Conservation (phyloP, 1,139 yeast species). For the Dujonia santamariae region DNA sequence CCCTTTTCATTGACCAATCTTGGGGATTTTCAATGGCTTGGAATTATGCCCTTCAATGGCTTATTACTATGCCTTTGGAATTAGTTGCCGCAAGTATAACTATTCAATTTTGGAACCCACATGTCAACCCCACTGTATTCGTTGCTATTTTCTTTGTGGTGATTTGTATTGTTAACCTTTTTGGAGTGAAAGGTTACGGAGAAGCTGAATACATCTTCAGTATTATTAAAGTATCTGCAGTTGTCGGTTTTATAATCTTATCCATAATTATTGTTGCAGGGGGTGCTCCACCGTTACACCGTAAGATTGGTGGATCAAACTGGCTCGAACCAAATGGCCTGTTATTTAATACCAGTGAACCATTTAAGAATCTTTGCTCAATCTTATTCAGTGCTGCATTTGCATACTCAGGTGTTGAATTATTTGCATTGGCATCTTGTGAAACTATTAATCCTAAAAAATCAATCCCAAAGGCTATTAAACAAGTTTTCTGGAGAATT, state of each 20-base stretch:
- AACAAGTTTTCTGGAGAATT: constrained; percentile 35
- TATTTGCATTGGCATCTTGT: constrained; percentile 36
- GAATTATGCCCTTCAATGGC: constrained; percentile 42
- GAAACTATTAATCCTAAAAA: constrained; percentile 32
- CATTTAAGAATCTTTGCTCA: constrained; percentile 24
- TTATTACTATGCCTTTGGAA: constrained; percentile 36
- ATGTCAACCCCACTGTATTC: constrained; percentile 27
- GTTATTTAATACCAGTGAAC: constrained; percentile 23
- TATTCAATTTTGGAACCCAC: constrained; percentile 27
- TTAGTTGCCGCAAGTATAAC: constrained; percentile 39
- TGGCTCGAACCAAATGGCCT: constrained; percentile 34
- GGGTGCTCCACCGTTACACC: constrained; percentile 26
- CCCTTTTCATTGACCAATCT: constrained; percentile 34
- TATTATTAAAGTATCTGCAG: constrained; percentile 29
- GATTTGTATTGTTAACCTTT: constrained; percentile 26
- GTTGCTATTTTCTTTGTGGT: constrained; percentile 30
- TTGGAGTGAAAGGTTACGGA: constrained; percentile 36
- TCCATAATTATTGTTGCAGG: constrained; percentile 26
- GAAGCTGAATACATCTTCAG: constrained; percentile 32
- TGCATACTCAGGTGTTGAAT: constrained; percentile 24
- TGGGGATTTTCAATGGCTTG: constrained; percentile 42
- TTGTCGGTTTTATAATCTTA: constrained; percentile 29
- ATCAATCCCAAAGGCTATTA: constrained; percentile 31
- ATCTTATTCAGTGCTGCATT: constrained; percentile 24
- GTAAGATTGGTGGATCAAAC: constrained; percentile 29